phyloP scores from a whole-genome alignment of 805 yeast species.

The Sugiyamaella floridensis region DNA sequence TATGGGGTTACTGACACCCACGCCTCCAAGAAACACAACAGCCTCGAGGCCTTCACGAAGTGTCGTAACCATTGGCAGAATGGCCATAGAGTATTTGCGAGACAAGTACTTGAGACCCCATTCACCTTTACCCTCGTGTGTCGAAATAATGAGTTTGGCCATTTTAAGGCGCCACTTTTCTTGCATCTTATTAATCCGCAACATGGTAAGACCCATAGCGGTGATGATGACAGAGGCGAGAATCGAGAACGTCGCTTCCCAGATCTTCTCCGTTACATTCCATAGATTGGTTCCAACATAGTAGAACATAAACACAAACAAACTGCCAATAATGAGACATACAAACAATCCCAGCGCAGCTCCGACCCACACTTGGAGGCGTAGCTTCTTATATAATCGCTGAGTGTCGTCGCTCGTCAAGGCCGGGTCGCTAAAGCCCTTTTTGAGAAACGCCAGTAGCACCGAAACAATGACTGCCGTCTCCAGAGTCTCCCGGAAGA shows the following conservation, averaged over 20 bases:
- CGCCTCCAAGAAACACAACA: slow-evolving; percentile 85
- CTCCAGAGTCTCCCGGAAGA: slow-evolving; percentile 83
- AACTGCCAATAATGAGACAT: slow-evolving; percentile 66
- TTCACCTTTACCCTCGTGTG: slow-evolving; percentile 18
- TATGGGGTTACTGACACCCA: slow-evolving; percentile 66
- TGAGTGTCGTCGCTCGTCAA: slow-evolving; percentile 10
- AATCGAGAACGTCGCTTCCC: slow-evolving; percentile 82
- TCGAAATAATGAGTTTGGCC: slow-evolving; percentile 35
- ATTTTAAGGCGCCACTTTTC: slow-evolving; percentile 70
- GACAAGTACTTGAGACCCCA: slow-evolving; percentile 18
- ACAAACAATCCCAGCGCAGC: slow-evolving; percentile 62
- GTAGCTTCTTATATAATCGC: slow-evolving; percentile 38
- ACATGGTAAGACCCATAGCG: slow-evolving; percentile 76
- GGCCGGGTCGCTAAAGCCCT: slow-evolving; percentile 44
- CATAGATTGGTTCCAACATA: slow-evolving; percentile 76
- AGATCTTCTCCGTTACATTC: slow-evolving; percentile 79
- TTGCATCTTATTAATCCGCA: slow-evolving; percentile 73
- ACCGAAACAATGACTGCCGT: slow-evolving; percentile 85
- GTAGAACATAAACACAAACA: slow-evolving; percentile 65
- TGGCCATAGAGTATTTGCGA: slow-evolving; percentile 58
- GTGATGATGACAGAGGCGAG: slow-evolving; percentile 75
- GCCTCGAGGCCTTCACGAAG: slow-evolving; percentile 89
- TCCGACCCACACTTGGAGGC: slow-evolving; percentile 75
- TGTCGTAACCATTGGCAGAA: slow-evolving; percentile 79
- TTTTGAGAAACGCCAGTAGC: slow-evolving; percentile 75